Conservation (phyloP, 768 basidiomycete genomes). For the Agaricus bisporus region DNA sequence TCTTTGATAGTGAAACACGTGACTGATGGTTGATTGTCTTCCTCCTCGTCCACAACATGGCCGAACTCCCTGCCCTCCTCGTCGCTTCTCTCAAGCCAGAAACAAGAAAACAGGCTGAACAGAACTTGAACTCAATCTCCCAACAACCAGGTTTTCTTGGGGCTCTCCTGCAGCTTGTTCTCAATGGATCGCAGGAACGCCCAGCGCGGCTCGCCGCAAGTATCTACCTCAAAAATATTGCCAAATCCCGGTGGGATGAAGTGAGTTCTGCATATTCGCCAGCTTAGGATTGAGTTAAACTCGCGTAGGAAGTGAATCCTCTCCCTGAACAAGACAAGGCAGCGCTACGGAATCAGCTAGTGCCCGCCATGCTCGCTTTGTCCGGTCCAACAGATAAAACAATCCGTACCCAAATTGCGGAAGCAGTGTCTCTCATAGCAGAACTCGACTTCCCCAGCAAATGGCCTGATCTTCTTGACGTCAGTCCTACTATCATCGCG, state of each 20-base stretch:
- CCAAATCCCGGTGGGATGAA: conserved; percentile 86
- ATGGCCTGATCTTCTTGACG: conserved; percentile 89
- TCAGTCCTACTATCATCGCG: conserved; percentile 34
- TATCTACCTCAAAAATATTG: conserved; percentile 89
- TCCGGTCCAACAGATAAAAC: conserved; percentile 67
- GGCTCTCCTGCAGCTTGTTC: conserved; percentile 72
- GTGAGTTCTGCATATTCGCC: conserved; percentile 32
- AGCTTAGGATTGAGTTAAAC: background rate
- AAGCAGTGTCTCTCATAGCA: conserved; percentile 89
- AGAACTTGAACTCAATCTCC: conserved; percentile 61
- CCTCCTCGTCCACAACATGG: conserved; percentile 33
- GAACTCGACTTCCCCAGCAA: conserved; percentile 84
- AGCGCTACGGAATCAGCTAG: conserved; percentile 66
- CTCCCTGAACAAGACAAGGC: conserved; percentile 68
- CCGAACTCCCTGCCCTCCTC: conserved; percentile 64
- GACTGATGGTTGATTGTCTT: conserved; percentile 6
- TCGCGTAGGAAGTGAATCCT: conserved; percentile 62
- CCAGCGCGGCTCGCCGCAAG: conserved; percentile 77
- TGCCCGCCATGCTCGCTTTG: conserved; percentile 88
- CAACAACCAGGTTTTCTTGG: conserved; percentile 72
- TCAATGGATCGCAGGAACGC: conserved; percentile 60
- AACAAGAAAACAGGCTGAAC: conserved; percentile 77
- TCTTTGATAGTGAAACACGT: background rate
- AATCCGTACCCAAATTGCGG: conserved; percentile 82
- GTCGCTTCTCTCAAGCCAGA: conserved; percentile 64